These are phyloP conservation scores for Corniculantispora saksenae DNA, from an alignment of 2,329 filamentous ascomycete genomes.

Conservation along the genomic window DNA sequence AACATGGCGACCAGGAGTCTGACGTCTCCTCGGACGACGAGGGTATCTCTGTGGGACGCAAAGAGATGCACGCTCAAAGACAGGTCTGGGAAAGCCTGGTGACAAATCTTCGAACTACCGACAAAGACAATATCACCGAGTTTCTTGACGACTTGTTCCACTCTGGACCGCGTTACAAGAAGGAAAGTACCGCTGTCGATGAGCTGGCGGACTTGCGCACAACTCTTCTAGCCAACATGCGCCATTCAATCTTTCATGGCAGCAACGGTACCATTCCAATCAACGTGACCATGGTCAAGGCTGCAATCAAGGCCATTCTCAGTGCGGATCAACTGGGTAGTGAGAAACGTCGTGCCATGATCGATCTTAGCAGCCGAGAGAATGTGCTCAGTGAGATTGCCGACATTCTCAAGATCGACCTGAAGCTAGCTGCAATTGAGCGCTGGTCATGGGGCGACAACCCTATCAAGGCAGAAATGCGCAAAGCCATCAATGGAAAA, in stretches of 20 bases:
- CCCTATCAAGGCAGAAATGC: conserved; percentile 38
- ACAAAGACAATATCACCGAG: conserved; percentile 44
- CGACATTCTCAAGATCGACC: conserved; percentile 47
- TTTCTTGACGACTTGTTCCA: conserved; percentile 55
- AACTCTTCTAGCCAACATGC: not conserved
- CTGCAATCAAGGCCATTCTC: conserved; percentile 15
- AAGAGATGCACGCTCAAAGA: conserved; percentile 55
- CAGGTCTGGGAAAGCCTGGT: conserved; percentile 56
- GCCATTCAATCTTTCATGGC: not conserved
- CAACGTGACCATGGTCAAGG: not conserved
- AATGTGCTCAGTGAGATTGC: conserved; percentile 42
- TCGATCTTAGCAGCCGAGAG: conserved; percentile 14
- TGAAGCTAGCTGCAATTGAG: conserved; percentile 33
- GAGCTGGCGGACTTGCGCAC: conserved; percentile 8
- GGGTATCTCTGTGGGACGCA: conserved; percentile 48
- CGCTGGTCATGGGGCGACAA: conserved; percentile 41
- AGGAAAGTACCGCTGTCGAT: not conserved
- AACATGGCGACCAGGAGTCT: not conserved
- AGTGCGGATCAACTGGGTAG: conserved; percentile 16
- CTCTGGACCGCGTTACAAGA: not conserved
- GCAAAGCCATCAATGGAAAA: conserved; percentile 43
- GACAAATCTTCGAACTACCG: conserved; percentile 50
- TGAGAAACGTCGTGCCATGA: conserved; percentile 18
- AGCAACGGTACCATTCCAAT: not conserved
- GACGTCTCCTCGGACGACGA: not conserved